Evolutionary conservation across 2,329 filamentous ascomycete genomes (phyloP), one percentile per base, ranked within the genome.

Genomic region (Colletotrichum tofieldiae): DNA sequence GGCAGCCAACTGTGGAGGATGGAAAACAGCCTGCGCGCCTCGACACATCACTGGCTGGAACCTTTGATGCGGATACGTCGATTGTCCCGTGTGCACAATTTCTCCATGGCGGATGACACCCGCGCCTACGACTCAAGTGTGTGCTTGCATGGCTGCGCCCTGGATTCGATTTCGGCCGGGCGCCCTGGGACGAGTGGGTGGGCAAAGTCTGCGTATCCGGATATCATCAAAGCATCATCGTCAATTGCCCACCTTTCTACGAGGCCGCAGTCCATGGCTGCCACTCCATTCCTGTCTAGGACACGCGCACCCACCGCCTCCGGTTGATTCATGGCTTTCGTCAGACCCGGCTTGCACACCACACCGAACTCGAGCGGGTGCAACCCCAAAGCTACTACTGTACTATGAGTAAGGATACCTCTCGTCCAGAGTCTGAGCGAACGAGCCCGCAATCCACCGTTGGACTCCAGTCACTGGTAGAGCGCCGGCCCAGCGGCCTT

Each of bases 221-320:
- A 51, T 43, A 49, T 16, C 47, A 55, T 60, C 49, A 55, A 67
- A 67, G n/a, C 65, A 68, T 59, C 56, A 67, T 49, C 56, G 55
- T 62, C 56, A 45, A 63, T 65, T 18, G 49, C 23, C 58, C 69
- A 56, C 61, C 37, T 29, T 14, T 51, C 45, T 71, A 43, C 43
- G 16, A 59, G 43, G 20, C 26, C 16, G 11, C 45, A 41, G 54
- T 7, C 61, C 54, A 45, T 23, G 37, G 26, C 49, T 43, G 23
- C 67, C 41, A 37, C 51, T 71, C 55, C 51, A 59, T 72, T 45
- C 65, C 58, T 56, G 43, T 72, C 64, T 51, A 37, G 65, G 58
- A 56, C 37, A 58, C 29, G 35, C 51, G 64, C 69, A 35, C 52
- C 65, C 58, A 68, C 37, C 52, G 35, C 58, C 65, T 68, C 69